Base-by-base conservation (phyloP, 2,329 filamentous ascomycete genomes). In the Aspergillus sergii region DNA sequence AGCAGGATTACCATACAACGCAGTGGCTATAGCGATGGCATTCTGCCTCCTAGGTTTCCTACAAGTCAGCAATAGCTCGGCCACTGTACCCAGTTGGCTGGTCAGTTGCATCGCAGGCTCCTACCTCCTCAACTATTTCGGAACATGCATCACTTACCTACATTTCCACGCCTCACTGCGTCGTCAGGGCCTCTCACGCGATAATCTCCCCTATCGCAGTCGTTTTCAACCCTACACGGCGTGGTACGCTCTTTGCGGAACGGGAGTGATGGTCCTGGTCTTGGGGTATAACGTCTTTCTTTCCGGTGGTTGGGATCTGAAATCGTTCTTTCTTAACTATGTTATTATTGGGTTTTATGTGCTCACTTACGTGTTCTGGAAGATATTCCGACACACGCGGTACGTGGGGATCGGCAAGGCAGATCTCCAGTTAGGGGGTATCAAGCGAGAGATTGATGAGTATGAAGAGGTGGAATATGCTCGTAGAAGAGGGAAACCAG, bases 271-370 rank as follows among this genome's bases (percentile, higher is more conserved):
- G 87, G 84, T 86, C 0, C 85, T 93, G 66, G 85, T 92, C 1
- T 85, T 89, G 8, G 91, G 91, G 0, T 94, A 92, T 65, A 84
- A 87, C 0, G 87, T 93, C 0, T 94, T 93, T 69, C 72, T 93
- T 51, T 85, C 87, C 0, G 81, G 81, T 5, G 79, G 82, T 3
- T 93, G 89, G 91, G 83, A 86, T 62, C 73, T 88, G 0, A 83
- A 86, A 8, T 85, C 83, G 16, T 94, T 93, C 72, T 77, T 93
- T 30, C 90, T 91, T 72, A 88, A 86, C 78, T 93, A 93, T 75
- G 85, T 86, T 81, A 57, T 82, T 70, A 83, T 93, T 55, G 85
- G 85, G 6, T 78, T 91, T 8, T 92, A 91, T 72, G 88, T 88
- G 0, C 71, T 87, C 0, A 78, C 92, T 4, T 92, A 86, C 72